A percentile compares a stretch with the other conserved stretches of the same genome.
These are phyloP conservation scores for Ceratobasidium papillatum DNA, from an alignment of 1,284 basidiomycete species.

Conservation along the genomic window DNA sequence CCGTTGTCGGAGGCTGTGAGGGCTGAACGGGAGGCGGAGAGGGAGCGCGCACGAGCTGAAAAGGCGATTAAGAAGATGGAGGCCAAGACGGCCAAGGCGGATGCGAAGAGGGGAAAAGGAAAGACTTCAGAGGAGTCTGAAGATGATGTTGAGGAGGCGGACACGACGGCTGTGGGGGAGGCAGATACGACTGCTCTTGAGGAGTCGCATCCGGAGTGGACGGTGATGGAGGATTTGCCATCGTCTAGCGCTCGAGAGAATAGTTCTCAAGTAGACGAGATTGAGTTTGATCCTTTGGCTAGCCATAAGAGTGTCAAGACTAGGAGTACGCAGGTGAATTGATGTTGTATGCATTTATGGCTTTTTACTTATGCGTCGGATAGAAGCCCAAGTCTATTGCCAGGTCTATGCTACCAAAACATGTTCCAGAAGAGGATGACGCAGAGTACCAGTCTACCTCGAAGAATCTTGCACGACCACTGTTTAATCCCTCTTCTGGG, in stretches of 20 bases:
- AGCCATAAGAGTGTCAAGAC: background rate
- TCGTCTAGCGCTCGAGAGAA: slow-evolving; percentile 1
- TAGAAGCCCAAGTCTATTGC: background rate
- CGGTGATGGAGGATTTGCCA: background rate
- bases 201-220: slow-evolving; percentile 5
- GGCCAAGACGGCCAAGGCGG: slow-evolving; percentile 15
- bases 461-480: background rate
- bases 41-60: slow-evolving; percentile 41
- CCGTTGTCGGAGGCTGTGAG: slow-evolving; percentile 50
- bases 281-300: background rate
- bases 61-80: slow-evolving; percentile 24
- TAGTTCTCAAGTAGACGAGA: slow-evolving; percentile 20
- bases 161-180: background rate
- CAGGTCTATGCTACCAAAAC: background rate
- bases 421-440: background rate
- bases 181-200: background rate
- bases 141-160: background rate
- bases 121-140: background rate
- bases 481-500: slow-evolving; percentile 28
- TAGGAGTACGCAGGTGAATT: background rate
- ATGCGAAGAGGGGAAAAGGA: slow-evolving; percentile 13
- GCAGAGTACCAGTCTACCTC: background rate
- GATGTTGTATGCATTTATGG: background rate
- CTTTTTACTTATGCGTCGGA: background rate
- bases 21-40: slow-evolving; percentile 49